These are phyloP conservation scores for Leccinum pellstonianum DNA, from an alignment of 768 basidiomycete genomes.

Conservation along the genomic window DNA sequence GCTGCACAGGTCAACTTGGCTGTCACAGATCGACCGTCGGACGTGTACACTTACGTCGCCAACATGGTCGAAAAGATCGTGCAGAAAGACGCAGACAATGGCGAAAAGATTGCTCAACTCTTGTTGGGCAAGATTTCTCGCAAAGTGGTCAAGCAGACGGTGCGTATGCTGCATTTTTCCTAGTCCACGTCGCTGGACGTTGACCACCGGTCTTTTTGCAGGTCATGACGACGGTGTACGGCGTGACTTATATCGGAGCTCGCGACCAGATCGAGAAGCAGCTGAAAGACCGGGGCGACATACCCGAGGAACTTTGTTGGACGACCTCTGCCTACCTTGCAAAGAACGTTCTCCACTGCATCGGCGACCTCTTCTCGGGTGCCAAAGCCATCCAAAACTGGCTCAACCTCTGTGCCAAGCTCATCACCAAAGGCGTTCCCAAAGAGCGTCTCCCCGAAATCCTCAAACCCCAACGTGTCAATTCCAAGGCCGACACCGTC, in stretches of 20 bases:
- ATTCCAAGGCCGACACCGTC: constrained; percentile 21
- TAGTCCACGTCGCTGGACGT: neutral
- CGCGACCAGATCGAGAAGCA: constrained; percentile 93
- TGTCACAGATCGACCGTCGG: constrained; percentile 81
- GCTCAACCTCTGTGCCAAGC: constrained; percentile 78
- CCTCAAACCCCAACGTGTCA: constrained; percentile 19
- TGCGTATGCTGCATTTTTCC: constrained; percentile 33
- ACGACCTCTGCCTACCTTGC: constrained; percentile 75
- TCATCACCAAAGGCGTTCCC: constrained; percentile 87
- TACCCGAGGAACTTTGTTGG: constrained; percentile 76
- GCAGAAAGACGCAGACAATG: constrained; percentile 51
- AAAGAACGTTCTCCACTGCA: constrained; percentile 71
- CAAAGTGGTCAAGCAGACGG: constrained; percentile 98
- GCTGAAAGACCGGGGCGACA: constrained; percentile 70
- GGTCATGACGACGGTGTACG: constrained; percentile 99
- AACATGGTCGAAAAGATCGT: constrained; percentile 76
- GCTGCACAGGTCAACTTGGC: constrained; percentile 91
- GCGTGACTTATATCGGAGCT: constrained; percentile 94
- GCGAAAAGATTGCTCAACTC: constrained; percentile 53
- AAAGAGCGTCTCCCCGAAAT: constrained; percentile 57
- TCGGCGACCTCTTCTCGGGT: constrained; percentile 91
- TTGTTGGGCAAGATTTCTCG: constrained; percentile 78
- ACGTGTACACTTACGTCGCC: constrained; percentile 93
- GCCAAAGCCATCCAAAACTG: constrained; percentile 90
- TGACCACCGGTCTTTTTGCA: constrained; percentile 22